Evolutionary conservation across 2,329 filamentous ascomycete genomes (phyloP).

Genomic region (Verticillium longisporum): DNA sequence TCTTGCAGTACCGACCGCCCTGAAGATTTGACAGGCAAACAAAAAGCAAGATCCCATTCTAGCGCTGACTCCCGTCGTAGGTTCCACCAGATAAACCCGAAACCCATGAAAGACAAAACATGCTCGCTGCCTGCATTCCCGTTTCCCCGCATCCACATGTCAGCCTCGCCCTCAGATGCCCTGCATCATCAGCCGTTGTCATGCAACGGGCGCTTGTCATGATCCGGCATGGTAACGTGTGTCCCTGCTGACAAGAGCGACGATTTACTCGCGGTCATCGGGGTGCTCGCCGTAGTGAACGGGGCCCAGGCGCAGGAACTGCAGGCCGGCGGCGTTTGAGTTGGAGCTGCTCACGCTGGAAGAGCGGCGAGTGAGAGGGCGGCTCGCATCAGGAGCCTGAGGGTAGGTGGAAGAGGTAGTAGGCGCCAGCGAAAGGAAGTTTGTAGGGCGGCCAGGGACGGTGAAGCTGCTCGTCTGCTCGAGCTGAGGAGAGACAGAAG

Average conservation of each 20-base stretch:
- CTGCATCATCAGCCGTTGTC: neutral
- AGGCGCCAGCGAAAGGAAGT: conserved; percentile 53
- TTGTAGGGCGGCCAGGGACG: conserved; percentile 4
- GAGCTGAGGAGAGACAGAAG: neutral
- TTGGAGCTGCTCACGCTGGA: conserved; percentile 45
- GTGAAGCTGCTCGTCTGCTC: neutral
- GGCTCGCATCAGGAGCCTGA: conserved; percentile 27
- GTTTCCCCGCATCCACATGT: neutral
- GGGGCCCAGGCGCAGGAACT: conserved; percentile 57
- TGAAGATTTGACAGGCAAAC: neutral
- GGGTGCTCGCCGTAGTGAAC: conserved; percentile 58
- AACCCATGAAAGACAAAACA: neutral
- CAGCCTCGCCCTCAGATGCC: neutral
- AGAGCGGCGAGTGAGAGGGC: conserved; percentile 35
- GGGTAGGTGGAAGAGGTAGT: conserved; percentile 51
- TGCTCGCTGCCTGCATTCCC: neutral
- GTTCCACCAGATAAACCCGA: neutral
- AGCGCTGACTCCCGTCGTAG: neutral
- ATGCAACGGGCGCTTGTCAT: neutral
- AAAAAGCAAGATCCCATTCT: neutral
- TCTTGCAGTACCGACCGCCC: no score
- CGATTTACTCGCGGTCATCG: conserved; percentile 38
- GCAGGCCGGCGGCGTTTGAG: conserved; percentile 28
- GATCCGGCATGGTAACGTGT: neutral
- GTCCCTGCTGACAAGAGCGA: conserved; percentile 24